A percentile compares a stretch with the other conserved stretches of the same genome.
These are phyloP conservation scores for Silene conica DNA, from an alignment of 148 eudicot genomes.

Conservation along the genomic window DNA sequence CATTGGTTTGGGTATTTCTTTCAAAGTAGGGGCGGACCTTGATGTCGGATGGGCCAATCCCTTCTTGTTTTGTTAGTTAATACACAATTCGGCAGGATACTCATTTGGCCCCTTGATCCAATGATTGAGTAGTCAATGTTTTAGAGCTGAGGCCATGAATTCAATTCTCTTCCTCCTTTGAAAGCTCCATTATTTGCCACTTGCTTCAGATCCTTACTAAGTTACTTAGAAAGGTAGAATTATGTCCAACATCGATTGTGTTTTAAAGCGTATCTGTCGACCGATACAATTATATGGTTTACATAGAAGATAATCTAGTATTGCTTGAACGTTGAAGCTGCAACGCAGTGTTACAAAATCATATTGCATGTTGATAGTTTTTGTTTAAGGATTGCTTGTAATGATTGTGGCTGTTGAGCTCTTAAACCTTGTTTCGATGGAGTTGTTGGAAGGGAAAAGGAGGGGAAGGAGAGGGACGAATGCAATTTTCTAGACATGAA, in stretches of 20 bases:
- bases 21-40: neutral
- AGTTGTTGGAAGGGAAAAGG: no score
- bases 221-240: neutral
- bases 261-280: neutral
- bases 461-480: no score
- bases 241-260: slow-evolving; percentile 1
- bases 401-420: no score
- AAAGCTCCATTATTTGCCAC: no score
- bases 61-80: neutral
- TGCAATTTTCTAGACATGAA: no score
- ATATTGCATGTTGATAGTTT: no score
- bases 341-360: neutral
- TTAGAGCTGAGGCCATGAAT: neutral
- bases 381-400: no score
- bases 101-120: neutral
- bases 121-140: neutral
- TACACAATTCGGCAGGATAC: neutral
- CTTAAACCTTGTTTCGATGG: no score
- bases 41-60: neutral
- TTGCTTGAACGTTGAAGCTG: neutral
- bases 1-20: neutral
- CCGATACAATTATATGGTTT: neutral
- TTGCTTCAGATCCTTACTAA: no score
- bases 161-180: neutral
- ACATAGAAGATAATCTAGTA: no score